Percentiles rank a stretch among this genome's conserved stretches.
phyloP scores from a whole-genome alignment of 1,284 basidiomycete species.

The Sanghuangporus baumii region DNA sequence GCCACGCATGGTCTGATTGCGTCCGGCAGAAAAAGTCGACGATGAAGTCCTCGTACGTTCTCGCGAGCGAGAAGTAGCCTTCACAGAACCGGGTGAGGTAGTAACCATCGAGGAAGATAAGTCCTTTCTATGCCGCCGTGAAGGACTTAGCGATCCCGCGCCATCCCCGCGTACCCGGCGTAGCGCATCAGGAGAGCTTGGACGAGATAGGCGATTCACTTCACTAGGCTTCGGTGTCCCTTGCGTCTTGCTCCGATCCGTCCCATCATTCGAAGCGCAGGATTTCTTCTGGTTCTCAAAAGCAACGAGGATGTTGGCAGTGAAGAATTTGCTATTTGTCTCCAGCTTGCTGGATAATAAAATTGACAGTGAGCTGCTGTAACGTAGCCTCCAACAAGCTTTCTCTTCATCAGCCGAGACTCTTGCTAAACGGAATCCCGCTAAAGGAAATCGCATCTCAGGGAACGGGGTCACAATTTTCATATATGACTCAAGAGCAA shows the following conservation, averaged over 20 bases:
- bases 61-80: slow-evolving; percentile 27
- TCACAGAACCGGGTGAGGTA: slow-evolving; percentile 1
- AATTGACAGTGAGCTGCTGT: slow-evolving; percentile 9
- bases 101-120: slow-evolving; percentile 17
- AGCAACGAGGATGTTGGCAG: slow-evolving; percentile 7
- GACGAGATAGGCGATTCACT: slow-evolving; percentile 14
- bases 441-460: slow-evolving; percentile 58
- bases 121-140: slow-evolving; percentile 20
- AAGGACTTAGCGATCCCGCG: slow-evolving; percentile 8
- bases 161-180: slow-evolving; percentile 3
- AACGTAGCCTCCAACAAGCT: neutral
- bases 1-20: slow-evolving; percentile 39
- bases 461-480: slow-evolving; percentile 57
- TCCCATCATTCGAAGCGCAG: neutral
- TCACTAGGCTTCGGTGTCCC: slow-evolving; percentile 20
- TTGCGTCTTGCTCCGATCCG: neutral
- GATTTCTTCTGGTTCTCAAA: neutral
- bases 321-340: slow-evolving; percentile 3
- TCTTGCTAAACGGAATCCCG: slow-evolving; percentile 33
- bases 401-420: neutral
- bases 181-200: slow-evolving; percentile 9
- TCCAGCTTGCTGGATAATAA: slow-evolving; percentile 10
- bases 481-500: slow-evolving; percentile 67
- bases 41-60: slow-evolving; percentile 30
- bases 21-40: slow-evolving; percentile 47